phyloP scores from a whole-genome alignment of 495 filamentous ascomycete genomes.

The Neurospora sp. region DNA sequence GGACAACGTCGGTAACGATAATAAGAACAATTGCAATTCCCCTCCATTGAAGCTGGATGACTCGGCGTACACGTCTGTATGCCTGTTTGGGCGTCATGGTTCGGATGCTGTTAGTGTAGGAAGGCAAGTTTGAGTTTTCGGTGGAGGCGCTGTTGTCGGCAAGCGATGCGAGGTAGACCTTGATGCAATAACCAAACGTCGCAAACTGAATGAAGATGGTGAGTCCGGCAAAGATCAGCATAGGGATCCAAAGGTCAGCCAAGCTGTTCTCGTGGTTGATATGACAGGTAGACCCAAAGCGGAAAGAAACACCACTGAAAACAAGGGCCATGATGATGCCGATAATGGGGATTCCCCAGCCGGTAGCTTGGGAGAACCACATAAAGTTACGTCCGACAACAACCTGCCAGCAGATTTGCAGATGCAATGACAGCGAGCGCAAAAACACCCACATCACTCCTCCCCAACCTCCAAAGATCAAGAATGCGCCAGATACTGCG shows the following conservation, averaged over 20 bases:
- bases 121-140: conserved; percentile 62
- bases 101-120: conserved; percentile 68
- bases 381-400: conserved; percentile 84
- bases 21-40: conserved; percentile 78
- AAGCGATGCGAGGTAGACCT: conserved; percentile 83
- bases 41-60: conserved; percentile 90
- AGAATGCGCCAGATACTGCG: conserved; percentile 76
- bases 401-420: conserved; percentile 96
- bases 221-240: conserved; percentile 67
- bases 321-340: conserved; percentile 64
- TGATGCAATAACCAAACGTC: conserved; percentile 88
- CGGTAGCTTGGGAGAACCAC: conserved; percentile 67
- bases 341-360: conserved; percentile 73
- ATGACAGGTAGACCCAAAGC: conserved; percentile 84
- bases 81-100: conserved; percentile 81
- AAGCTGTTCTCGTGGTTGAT: conserved; percentile 78
- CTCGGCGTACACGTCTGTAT: conserved; percentile 72
- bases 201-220: conserved; percentile 72
- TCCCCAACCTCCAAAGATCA: conserved; percentile 76
- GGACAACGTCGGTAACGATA: conserved; percentile 81
- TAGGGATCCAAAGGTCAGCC: conserved; percentile 81
- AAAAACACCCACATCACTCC: conserved; percentile 85
- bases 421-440: conserved; percentile 80
- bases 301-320: conserved; percentile 85
- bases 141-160: conserved; percentile 59